A percentile compares a stretch with the other conserved stretches of the same genome.
Conservation (phyloP, 129 eudicot genomes). For the Escallonia rubra region DNA sequence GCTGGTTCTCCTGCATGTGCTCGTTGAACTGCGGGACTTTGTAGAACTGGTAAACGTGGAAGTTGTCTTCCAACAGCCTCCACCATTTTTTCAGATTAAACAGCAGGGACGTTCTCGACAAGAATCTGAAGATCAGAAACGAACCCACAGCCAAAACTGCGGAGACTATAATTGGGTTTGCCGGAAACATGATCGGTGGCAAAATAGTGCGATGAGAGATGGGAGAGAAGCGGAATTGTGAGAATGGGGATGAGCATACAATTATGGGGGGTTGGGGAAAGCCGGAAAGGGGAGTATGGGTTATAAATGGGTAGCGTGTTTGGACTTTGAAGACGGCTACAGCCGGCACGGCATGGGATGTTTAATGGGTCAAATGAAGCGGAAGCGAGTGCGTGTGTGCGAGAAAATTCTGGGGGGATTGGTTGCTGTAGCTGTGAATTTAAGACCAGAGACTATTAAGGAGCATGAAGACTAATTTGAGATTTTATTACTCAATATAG, state of each 20-base stretch:
- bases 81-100: conserved; percentile 38
- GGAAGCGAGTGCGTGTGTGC: conserved; percentile 27
- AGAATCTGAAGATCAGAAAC: conserved; percentile 30
- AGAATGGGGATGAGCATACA: conserved; percentile 10
- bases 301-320: background rate
- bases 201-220: background rate
- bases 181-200: background rate
- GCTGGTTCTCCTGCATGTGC: conserved; percentile 79
- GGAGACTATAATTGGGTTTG: conserved; percentile 1
- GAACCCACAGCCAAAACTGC: conserved; percentile 6
- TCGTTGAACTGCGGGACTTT: conserved; percentile 81
- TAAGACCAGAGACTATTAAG: conserved; percentile 1
- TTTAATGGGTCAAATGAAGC: conserved; percentile 15
- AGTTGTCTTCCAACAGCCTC: conserved; percentile 41
- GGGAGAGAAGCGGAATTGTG: conserved; percentile 8
- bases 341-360: conserved; percentile 7
- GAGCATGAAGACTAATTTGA: background rate
- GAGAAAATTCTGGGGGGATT: background rate
- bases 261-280: background rate
- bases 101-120: conserved; percentile 31
- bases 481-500: too few species aligned
- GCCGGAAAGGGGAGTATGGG: background rate
- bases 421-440: conserved; percentile 5
- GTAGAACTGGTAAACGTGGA: conserved; percentile 65
- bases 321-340: conserved; percentile 11